phyloP scores from a whole-genome alignment of 768 basidiomycete genomes.

The Tylopilus intermedius region DNA sequence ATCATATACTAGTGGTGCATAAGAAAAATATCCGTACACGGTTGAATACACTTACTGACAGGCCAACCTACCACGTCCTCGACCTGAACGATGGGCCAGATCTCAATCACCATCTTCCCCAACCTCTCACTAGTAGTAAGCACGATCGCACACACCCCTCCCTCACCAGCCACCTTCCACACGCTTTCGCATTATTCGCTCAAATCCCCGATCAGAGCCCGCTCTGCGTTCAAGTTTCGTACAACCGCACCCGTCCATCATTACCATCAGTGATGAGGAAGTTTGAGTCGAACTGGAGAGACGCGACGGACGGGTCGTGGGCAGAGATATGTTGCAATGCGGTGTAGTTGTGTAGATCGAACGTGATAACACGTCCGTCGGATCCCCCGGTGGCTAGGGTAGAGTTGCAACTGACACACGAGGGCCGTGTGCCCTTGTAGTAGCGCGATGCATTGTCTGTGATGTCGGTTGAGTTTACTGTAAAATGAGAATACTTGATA shows the following conservation, averaged over 20 bases:
- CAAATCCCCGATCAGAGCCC: slow-evolving; percentile 67
- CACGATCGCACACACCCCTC: slow-evolving; percentile 73
- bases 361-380: slow-evolving; percentile 80
- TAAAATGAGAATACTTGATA: not conserved
- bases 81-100: slow-evolving; percentile 64
- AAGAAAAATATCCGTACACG: slow-evolving; percentile 9
- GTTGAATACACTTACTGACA: slow-evolving; percentile 1
- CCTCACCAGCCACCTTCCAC: slow-evolving; percentile 79
- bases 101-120: slow-evolving; percentile 83
- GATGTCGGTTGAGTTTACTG: not conserved
- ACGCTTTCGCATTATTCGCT: slow-evolving; percentile 73
- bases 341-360: slow-evolving; percentile 44
- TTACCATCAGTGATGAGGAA: slow-evolving; percentile 64
- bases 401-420: slow-evolving; percentile 85
- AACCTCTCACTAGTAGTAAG: slow-evolving; percentile 52
- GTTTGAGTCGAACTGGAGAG: slow-evolving; percentile 78
- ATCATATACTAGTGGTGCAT: too few relatives aligned
- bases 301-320: slow-evolving; percentile 83
- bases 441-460: slow-evolving; percentile 74
- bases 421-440: slow-evolving; percentile 90
- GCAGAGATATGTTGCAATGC: slow-evolving; percentile 69
- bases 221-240: slow-evolving; percentile 46
- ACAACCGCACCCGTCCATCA: slow-evolving; percentile 78
- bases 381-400: slow-evolving; percentile 78
- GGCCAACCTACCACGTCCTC: slow-evolving; percentile 13